Evolutionary conservation across 1,284 basidiomycete species (phyloP), one percentile per base, ranked within the genome.

Genomic region (Cerioporus squamosus): DNA sequence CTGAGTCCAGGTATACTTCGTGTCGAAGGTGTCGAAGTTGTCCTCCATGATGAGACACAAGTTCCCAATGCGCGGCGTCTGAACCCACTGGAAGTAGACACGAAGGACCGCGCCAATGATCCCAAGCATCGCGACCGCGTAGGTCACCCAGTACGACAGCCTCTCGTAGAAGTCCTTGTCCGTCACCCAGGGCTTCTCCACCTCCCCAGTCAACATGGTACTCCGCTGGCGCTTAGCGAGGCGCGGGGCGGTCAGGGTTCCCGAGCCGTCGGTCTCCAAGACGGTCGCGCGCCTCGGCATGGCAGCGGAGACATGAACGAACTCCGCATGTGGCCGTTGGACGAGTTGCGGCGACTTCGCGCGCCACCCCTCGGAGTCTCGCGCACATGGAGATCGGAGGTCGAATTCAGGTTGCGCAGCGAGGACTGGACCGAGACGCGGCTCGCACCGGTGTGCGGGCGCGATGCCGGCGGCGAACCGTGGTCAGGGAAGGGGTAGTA

Each of bases 11-110:
- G 82, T 85, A 50, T 80, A 81, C 53, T 83, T 80, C 8, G 84
- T 79, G 43, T 91, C 85, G 63, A 93, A 85, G 24, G 85, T 79
- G 53, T 79, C 71, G 68, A 95, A 95, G 57, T 93, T 77, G 66
- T 95, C 93, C 47, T 93, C 81, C 62, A 96, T 75, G 18, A 94
- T 86, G 40, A 86, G 75, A 65, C 93, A 95, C 57, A 92, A 68
- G 58, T 83, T 82, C 2, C 79, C 81, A 22, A 90, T 71, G 51
- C 84, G 61, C 12, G 78, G 77, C 2, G 87, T 84, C 57, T 77
- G 75, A 46, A 68, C 73, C 75, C 81, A 89, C 7, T 81, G 82
- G 45, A 81, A 77, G 69, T 80, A 90, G 62, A 80, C 81, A 8
- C 82, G 77, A 7, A 84, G 42, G 24, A 75, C 84, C 54, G 81